Evolutionary conservation across 306 rosid genomes (phyloP).

Genomic region (Lathyrus oleraceus): DNA sequence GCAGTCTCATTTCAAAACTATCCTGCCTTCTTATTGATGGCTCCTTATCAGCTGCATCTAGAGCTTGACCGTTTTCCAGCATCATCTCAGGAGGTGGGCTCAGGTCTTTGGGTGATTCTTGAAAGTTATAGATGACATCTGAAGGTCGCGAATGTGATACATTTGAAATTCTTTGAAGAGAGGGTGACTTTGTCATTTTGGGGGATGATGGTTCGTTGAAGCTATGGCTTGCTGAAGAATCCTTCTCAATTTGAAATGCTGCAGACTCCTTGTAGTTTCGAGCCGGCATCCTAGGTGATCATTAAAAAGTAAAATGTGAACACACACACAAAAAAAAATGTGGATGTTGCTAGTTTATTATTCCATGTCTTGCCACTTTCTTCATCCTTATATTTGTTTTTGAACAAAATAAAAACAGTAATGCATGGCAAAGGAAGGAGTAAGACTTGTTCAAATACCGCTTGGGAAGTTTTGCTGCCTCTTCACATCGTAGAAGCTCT

Average conservation of each 20-base stretch:
- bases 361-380: not conserved
- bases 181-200: conserved; percentile 85
- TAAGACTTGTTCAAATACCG: conserved; percentile 49
- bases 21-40: conserved; percentile 90
- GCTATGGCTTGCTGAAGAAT: conserved; percentile 78
- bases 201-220: conserved; percentile 91
- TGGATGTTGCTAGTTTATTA: conserved; percentile 19
- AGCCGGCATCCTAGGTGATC: conserved; percentile 77
- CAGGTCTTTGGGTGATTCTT: conserved; percentile 68
- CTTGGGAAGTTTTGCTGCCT: conserved; percentile 98
- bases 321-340: conserved; percentile 10
- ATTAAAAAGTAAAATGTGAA: conserved; percentile 9
- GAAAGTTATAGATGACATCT: conserved; percentile 59
- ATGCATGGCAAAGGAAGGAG: conserved; percentile 27
- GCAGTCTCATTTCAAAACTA: conserved; percentile 93
- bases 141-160: conserved; percentile 51
- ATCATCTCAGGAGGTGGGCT: conserved; percentile 85
- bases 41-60: conserved; percentile 71
- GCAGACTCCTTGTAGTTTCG: conserved; percentile 84
- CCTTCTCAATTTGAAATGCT: conserved; percentile 86
- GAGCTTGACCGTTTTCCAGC: conserved; percentile 75
- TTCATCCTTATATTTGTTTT: conserved; percentile 16
- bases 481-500: conserved; percentile 92
- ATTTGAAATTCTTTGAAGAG: conserved; percentile 79
- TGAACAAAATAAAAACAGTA: conserved; percentile 27